Conservation (phyloP, 768 basidiomycete genomes). For the Mycena venus region DNA sequence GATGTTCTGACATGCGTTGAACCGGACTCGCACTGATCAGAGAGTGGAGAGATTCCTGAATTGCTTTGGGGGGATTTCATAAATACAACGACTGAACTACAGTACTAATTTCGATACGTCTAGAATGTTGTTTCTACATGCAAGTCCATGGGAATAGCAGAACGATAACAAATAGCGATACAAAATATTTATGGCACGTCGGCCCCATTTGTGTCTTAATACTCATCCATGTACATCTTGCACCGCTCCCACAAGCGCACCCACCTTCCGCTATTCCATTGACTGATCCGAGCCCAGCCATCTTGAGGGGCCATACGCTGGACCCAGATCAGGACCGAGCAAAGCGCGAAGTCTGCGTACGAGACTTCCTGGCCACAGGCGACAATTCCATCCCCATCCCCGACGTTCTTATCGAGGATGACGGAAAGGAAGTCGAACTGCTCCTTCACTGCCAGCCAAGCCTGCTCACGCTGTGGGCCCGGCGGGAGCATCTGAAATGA, state of each 20-base stretch:
- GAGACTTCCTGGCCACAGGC: conserved; percentile 75
- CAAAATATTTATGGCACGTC: no score
- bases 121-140: not conserved
- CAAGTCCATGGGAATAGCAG: not conserved
- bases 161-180: not conserved
- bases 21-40: no score
- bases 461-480: conserved; percentile 69
- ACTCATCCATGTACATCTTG: conserved; percentile 76
- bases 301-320: conserved; percentile 80
- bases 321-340: conserved; percentile 81
- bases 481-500: conserved; percentile 29
- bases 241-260: conserved; percentile 72
- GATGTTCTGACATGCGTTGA: no score
- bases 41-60: no score
- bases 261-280: conserved; percentile 83
- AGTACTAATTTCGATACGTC: not conserved
- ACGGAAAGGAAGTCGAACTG: conserved; percentile 76
- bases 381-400: conserved; percentile 74
- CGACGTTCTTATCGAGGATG: conserved; percentile 76
- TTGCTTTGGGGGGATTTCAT: not conserved
- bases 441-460: conserved; percentile 74
- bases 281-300: conserved; percentile 76
- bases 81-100: not conserved
- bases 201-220: conserved; percentile 45
- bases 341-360: conserved; percentile 82